Evolutionary conservation across 2,329 filamentous ascomycete species (phyloP).

Genomic region (Nemania bipapillata): DNA sequence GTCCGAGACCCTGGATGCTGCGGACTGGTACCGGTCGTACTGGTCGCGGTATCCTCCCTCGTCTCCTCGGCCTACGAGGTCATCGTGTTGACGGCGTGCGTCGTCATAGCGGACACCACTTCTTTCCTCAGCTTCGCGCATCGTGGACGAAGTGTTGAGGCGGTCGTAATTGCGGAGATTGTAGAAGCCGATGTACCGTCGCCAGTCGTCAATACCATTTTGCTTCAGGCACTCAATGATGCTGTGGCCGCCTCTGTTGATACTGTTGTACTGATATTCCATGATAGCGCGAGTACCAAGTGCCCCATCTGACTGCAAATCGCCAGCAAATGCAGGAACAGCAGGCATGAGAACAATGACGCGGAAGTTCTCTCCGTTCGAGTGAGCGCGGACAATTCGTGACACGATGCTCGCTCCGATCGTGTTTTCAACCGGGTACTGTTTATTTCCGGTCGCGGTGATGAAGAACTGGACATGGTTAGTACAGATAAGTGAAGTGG

Average conservation of each 20-base stretch:
- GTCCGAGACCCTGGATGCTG: slow-evolving; percentile 66
- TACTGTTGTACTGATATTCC: slow-evolving; percentile 86
- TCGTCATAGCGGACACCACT: slow-evolving; percentile 75
- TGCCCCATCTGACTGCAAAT: slow-evolving; percentile 76
- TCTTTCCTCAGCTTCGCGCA: slow-evolving; percentile 68
- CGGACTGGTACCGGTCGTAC: slow-evolving; percentile 78
- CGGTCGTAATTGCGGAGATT: slow-evolving; percentile 86
- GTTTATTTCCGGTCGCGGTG: slow-evolving; percentile 76
- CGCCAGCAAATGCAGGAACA: slow-evolving; percentile 84
- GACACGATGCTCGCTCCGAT: slow-evolving; percentile 83
- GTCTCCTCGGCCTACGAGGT: slow-evolving; percentile 59
- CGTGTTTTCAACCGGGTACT: slow-evolving; percentile 78
- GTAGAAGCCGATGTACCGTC: slow-evolving; percentile 82
- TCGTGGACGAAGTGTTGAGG: slow-evolving; percentile 74
- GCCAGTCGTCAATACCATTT: slow-evolving; percentile 73
- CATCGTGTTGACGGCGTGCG: slow-evolving; percentile 72
- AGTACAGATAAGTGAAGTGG: neutral
- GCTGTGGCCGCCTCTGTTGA: slow-evolving; percentile 78
- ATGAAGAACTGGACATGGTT: slow-evolving; percentile 76
- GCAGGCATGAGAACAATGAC: slow-evolving; percentile 82
- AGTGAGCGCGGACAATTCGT: slow-evolving; percentile 76
- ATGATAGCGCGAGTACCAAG: slow-evolving; percentile 85
- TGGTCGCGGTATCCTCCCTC: slow-evolving; percentile 47
- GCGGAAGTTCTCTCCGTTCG: slow-evolving; percentile 73
- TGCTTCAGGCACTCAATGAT: slow-evolving; percentile 77